Percentiles rank a stretch among this genome's conserved stretches.
These are phyloP conservation scores for Ustilago loliicola DNA, from an alignment of 1,284 basidiomycete species.

Conservation along the genomic window DNA sequence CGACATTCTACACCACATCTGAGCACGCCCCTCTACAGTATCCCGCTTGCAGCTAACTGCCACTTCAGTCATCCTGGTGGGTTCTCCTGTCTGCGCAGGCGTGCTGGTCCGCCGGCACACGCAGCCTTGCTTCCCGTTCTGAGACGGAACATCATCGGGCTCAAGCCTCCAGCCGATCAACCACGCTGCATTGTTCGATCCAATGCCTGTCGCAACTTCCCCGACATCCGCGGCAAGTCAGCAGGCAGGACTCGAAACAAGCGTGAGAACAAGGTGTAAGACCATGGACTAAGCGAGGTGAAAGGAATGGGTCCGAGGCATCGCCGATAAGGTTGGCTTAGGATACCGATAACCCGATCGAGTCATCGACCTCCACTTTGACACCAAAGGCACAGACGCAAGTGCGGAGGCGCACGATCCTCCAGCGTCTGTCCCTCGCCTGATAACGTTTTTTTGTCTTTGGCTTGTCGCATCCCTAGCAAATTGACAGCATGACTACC, in stretches of 20 bases:
- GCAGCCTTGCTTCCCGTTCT: not conserved
- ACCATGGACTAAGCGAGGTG: not conserved
- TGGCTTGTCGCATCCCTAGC: no score
- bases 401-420: not conserved
- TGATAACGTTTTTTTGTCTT: no score
- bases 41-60: no score
- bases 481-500: not conserved
- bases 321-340: not conserved
- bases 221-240: no score
- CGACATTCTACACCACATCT: not conserved
- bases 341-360: not conserved
- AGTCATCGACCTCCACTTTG: not conserved
- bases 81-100: not conserved
- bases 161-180: not conserved
- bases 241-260: not conserved
- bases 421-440: not conserved
- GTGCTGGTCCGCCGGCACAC: not conserved
- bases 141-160: not conserved
- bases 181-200: not conserved
- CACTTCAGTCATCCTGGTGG: not conserved
- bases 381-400: not conserved
- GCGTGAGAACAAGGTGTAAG: not conserved
- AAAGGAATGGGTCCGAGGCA: not conserved
- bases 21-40: not conserved
- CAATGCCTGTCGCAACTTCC: no score